Conservation (phyloP, 225 moss, liverwort and hornwort species). For the Anthoceros angustus region DNA sequence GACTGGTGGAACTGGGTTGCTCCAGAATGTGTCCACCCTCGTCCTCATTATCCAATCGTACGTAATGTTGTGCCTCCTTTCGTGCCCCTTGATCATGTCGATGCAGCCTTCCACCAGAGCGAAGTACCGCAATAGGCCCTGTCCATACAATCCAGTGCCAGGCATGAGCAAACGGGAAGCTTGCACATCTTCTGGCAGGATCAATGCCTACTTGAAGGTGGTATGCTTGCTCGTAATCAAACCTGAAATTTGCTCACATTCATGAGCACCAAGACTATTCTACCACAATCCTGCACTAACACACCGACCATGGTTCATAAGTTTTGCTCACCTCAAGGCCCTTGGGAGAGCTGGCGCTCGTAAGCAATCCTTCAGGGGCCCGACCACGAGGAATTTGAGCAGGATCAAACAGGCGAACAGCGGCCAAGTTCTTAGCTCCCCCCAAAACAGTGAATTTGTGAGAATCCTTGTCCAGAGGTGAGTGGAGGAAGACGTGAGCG, state of each 20-base stretch:
- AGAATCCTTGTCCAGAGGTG: slow-evolving; percentile 50
- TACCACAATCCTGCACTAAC: too few relatives aligned
- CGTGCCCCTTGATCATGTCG: slow-evolving; percentile 44
- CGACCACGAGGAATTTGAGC: slow-evolving; percentile 23
- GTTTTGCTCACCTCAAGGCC: slow-evolving; percentile 55
- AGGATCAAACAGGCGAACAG: slow-evolving; percentile 41
- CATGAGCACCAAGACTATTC: too few relatives aligned
- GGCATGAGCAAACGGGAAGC: too few relatives aligned
- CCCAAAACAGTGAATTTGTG: slow-evolving; percentile 56
- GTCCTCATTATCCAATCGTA: slow-evolving; percentile 83
- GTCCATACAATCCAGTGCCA: not conserved
- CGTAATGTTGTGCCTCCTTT: slow-evolving; percentile 32
- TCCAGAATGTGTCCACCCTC: slow-evolving; percentile 90
- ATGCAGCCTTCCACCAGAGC: slow-evolving; percentile 79
- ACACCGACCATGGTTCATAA: too few relatives aligned
- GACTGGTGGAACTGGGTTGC: slow-evolving; percentile 39
- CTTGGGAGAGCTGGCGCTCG: slow-evolving; percentile 48
- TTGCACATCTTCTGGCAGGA: too few relatives aligned
- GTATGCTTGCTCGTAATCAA: too few relatives aligned
- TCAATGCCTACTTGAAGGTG: too few relatives aligned
- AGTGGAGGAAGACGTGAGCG: slow-evolving; percentile 62
- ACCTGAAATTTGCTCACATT: too few relatives aligned
- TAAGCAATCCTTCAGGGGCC: slow-evolving; percentile 33
- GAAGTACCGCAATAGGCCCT: slow-evolving; percentile 94
- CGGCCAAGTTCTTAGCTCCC: slow-evolving; percentile 40